phyloP scores from a whole-genome alignment of 805 yeast genomes.

The Schwanniomyces polymorphus region DNA sequence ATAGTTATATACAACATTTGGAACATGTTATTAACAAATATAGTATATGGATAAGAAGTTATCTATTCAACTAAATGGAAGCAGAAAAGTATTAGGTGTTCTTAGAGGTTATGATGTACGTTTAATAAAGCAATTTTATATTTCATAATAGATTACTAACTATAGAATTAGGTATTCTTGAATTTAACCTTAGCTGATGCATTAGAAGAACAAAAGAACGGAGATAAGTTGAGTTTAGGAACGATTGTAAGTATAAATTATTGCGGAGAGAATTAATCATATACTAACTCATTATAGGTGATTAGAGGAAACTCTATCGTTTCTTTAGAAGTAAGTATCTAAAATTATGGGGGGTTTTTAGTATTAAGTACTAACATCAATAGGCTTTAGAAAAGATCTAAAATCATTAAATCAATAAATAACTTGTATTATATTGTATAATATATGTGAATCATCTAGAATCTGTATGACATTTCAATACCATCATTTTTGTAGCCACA shows the following conservation, averaged over 20 bases:
- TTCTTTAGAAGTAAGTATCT: slow-evolving; percentile 58
- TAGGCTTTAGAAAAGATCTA: slow-evolving; percentile 35
- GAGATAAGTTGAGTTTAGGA: slow-evolving; percentile 59
- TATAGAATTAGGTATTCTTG: slow-evolving; percentile 50
- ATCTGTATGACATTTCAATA: slow-evolving; percentile 53
- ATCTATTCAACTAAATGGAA: slow-evolving; percentile 72
- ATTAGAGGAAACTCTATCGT: slow-evolving; percentile 79
- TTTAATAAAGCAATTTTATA: slow-evolving; percentile 5
- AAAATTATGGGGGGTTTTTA: not conserved
- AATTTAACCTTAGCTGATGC: slow-evolving; percentile 74
- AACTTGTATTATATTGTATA: slow-evolving; percentile 2
- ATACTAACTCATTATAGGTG: slow-evolving; percentile 25
- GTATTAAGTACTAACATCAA: slow-evolving; percentile 22
- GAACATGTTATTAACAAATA: slow-evolving; percentile 12
- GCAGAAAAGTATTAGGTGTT: slow-evolving; percentile 75
- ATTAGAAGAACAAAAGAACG: slow-evolving; percentile 54
- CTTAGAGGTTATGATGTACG: slow-evolving; percentile 80
- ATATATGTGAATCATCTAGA: not conserved
- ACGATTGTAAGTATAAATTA: slow-evolving; percentile 45
- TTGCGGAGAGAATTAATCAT: not conserved
- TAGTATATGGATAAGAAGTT: slow-evolving; percentile 80
- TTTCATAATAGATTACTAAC: not conserved
- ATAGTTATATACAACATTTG: not conserved
- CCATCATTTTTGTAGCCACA: slow-evolving; percentile 76
- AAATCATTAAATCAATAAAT: slow-evolving; percentile 4